A percentile compares a stretch with the other conserved stretches of the same genome.
These are phyloP conservation scores for Xylariaceae sp. DNA, from an alignment of 2,329 filamentous ascomycete genomes.

Conservation along the genomic window DNA sequence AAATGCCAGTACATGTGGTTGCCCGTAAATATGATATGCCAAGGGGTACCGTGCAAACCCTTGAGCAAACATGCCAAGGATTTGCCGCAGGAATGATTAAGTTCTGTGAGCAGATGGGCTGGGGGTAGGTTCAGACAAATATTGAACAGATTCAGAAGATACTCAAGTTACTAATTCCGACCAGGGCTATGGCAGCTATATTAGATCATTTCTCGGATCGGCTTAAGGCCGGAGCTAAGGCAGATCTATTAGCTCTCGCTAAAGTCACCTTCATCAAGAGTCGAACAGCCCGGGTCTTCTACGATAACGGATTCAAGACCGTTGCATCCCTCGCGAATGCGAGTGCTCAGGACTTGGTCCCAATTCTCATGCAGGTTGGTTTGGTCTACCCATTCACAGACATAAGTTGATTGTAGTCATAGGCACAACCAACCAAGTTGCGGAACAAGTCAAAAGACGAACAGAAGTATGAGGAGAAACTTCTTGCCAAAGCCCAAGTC, in stretches of 20 bases:
- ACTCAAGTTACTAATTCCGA: constrained; percentile 19
- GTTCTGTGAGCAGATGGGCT: constrained; percentile 79
- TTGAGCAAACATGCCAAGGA: constrained; percentile 77
- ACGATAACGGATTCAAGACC: constrained; percentile 77
- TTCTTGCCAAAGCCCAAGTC: constrained; percentile 69
- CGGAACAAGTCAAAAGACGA: constrained; percentile 63
- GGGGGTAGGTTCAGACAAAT: constrained; percentile 57
- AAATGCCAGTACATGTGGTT: constrained; percentile 73
- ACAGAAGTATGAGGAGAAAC: constrained; percentile 67
- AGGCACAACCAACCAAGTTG: constrained; percentile 72
- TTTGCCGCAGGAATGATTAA: constrained; percentile 82
- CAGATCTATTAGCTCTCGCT: constrained; percentile 73
- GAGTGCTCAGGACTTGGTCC: constrained; percentile 70
- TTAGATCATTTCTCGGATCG: constrained; percentile 79
- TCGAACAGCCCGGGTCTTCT: constrained; percentile 74
- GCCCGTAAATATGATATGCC: constrained; percentile 74
- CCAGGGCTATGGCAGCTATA: constrained; percentile 70
- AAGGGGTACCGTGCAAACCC: constrained; percentile 72
- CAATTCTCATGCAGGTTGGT: constrained; percentile 72
- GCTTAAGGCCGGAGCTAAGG: constrained; percentile 72
- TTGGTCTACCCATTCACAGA: background rate
- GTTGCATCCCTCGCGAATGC: constrained; percentile 73
- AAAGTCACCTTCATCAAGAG: constrained; percentile 80
- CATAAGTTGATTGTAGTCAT: constrained; percentile 19
- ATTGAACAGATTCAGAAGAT: background rate